phyloP scores from a whole-genome alignment of 257 asterid species.

The Primulina eburnea region DNA sequence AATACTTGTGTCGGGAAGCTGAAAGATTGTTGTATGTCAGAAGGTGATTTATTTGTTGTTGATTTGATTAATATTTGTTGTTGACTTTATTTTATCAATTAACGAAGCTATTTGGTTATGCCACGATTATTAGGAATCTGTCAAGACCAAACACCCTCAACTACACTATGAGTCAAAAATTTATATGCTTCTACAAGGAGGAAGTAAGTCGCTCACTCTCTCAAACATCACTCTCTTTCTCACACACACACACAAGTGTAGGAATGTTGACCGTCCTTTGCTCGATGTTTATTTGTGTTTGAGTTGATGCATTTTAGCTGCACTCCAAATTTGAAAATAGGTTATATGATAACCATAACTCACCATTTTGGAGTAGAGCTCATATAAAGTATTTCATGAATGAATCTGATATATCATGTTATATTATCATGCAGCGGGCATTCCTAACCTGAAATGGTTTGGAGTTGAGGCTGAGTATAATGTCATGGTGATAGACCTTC shows the following conservation, averaged over 20 bases:
- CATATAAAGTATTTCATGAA: neutral
- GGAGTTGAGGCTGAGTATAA: conserved; percentile 82
- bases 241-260: neutral
- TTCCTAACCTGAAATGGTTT: conserved; percentile 88
- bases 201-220: conserved; percentile 53
- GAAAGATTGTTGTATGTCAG: neutral
- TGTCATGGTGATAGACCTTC: conserved; percentile 91
- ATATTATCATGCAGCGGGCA: conserved; percentile 56
- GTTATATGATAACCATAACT: neutral
- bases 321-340: neutral
- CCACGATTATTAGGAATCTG: conserved; percentile 59
- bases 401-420: conserved; percentile 25
- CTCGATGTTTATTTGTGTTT: neutral
- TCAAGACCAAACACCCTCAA: conserved; percentile 81
- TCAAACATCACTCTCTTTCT: conserved; percentile 3
- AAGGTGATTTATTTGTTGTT: conserved; percentile 7
- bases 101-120: conserved; percentile 2
- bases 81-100: conserved; percentile 5
- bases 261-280: neutral
- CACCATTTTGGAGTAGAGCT: too few species aligned
- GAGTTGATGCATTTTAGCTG: neutral
- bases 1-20: conserved; percentile 1
- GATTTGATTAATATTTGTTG: neutral
- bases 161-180: conserved; percentile 89
- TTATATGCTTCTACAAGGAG: conserved; percentile 88